Conservation (phyloP, 257 asterid species). For the Solanum dulcamara region DNA sequence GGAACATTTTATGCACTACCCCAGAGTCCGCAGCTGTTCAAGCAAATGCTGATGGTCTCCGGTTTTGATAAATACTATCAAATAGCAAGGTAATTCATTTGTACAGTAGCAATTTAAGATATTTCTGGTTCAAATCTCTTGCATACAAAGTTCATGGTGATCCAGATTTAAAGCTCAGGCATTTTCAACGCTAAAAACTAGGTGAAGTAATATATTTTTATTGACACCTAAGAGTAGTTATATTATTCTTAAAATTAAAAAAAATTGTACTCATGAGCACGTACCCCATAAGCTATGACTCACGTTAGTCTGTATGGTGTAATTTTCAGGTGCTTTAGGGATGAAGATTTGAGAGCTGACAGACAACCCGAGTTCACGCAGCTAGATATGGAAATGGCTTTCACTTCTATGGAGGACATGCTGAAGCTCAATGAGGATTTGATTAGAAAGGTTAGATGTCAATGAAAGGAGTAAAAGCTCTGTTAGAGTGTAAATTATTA, state of each 20-base stretch:
- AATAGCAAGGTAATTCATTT: constrained; percentile 67
- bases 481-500: not conserved
- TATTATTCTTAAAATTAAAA: not conserved
- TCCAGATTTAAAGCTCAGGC: not conserved
- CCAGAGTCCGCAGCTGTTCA: constrained; percentile 98
- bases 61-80: constrained; percentile 93
- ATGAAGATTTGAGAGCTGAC: constrained; percentile 98
- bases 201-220: not conserved
- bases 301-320: not conserved
- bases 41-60: constrained; percentile 99
- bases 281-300: not conserved
- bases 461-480: not conserved
- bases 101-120: not conserved
- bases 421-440: constrained; percentile 90
- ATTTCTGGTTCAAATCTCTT: not conserved
- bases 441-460: constrained; percentile 66
- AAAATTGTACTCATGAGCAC: not conserved
- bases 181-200: not conserved
- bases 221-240: not conserved
- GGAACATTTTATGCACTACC: constrained; percentile 97
- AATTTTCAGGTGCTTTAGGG: constrained; percentile 76
- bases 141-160: not conserved
- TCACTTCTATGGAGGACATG: constrained; percentile 91
- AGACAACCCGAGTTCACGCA: constrained; percentile 99
- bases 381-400: constrained; percentile 95